A percentile compares a stretch with the other conserved stretches of the same genome.
Conservation (phyloP, 306 rosid species). For the Luffa aegyptiaca region DNA sequence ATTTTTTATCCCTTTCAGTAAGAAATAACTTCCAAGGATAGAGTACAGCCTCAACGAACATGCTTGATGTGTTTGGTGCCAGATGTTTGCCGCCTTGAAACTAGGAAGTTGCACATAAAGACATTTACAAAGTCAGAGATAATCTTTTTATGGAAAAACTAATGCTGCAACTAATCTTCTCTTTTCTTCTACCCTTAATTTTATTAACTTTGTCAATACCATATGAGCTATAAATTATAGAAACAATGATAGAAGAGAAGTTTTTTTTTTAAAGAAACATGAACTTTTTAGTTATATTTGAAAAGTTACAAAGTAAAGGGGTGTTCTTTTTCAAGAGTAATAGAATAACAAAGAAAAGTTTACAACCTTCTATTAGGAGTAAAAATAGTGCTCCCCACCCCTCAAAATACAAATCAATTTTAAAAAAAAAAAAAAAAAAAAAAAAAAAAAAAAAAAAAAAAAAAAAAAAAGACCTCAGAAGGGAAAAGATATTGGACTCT, state of each 20-base stretch:
- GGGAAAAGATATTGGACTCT: slow-evolving; percentile 7
- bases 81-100: slow-evolving; percentile 26
- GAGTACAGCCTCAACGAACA: slow-evolving; percentile 66
- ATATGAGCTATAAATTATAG: slow-evolving; percentile 1
- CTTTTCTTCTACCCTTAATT: background rate
- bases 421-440: no score
- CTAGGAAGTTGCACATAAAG: slow-evolving; percentile 32
- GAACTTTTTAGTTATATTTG: background rate
- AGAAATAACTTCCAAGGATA: slow-evolving; percentile 51
- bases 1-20: slow-evolving; percentile 20
- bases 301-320: background rate
- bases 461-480: background rate
- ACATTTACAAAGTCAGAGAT: background rate
- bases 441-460: no score
- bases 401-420: no score
- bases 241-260: background rate
- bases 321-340: background rate
- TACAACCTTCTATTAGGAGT: background rate
- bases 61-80: slow-evolving; percentile 29
- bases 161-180: background rate
- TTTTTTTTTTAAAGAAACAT: background rate
- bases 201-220: background rate
- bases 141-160: background rate
- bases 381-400: no score
- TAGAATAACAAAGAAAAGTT: background rate